phyloP scores from a whole-genome alignment of 164 flowering plant species.

The Kalanchoe fedtschenkoi region DNA sequence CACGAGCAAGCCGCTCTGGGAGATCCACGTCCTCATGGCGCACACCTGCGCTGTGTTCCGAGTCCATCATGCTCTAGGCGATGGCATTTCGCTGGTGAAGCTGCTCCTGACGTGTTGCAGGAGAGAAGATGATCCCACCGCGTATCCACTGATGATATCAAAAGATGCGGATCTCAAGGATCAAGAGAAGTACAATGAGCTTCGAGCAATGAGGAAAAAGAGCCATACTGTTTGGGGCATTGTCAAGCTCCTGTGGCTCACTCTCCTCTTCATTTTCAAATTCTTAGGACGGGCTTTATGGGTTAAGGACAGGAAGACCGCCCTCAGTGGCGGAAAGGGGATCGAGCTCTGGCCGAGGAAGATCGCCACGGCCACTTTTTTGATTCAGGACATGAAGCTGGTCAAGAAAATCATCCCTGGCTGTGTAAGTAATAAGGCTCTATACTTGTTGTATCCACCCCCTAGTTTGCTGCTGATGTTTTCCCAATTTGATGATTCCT shows the following conservation, averaged over 20 bases:
- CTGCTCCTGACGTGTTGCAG: slow-evolving; percentile 29
- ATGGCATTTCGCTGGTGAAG: slow-evolving; percentile 62
- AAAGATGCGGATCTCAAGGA: background rate
- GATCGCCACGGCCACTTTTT: slow-evolving; percentile 45
- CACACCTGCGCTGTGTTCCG: slow-evolving; percentile 32
- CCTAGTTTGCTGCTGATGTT: background rate
- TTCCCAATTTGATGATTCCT: background rate
- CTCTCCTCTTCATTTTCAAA: slow-evolving; percentile 22
- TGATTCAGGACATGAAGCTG: slow-evolving; percentile 43
- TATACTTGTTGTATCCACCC: background rate
- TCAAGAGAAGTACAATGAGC: background rate
- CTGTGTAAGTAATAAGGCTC: slow-evolving; percentile 25
- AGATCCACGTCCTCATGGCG: slow-evolving; percentile 37
- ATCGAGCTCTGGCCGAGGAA: slow-evolving; percentile 82
- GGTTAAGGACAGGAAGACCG: slow-evolving; percentile 35
- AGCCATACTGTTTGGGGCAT: slow-evolving; percentile 12
- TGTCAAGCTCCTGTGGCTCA: slow-evolving; percentile 23
- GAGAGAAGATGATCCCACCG: slow-evolving; percentile 16
- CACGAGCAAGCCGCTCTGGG: slow-evolving; percentile 57
- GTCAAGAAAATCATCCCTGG: slow-evolving; percentile 37
- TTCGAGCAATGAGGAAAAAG: slow-evolving; percentile 1
- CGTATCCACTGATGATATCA: slow-evolving; percentile 12
- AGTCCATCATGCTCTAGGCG: slow-evolving; percentile 63
- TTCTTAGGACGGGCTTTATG: slow-evolving; percentile 26
- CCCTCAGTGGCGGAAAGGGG: slow-evolving; percentile 47